Percentiles rank a stretch among this genome's conserved stretches.
phyloP scores from a whole-genome alignment of 2,329 filamentous ascomycete genomes.

The Tolypocladium pustulatum region DNA sequence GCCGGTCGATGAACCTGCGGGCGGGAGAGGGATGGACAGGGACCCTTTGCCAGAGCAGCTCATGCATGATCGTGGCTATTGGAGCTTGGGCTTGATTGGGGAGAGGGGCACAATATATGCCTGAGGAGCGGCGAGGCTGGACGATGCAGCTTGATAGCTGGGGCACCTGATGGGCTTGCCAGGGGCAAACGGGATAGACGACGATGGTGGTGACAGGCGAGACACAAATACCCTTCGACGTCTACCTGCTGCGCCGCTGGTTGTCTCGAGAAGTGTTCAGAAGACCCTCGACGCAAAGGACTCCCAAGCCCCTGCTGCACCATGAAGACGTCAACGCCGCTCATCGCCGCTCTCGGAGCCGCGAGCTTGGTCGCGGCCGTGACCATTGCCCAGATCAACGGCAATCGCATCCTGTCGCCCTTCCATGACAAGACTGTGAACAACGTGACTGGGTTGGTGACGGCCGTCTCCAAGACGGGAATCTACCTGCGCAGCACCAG shows the following conservation, averaged over 20 bases:
- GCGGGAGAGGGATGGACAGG: neutral
- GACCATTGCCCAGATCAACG: slow-evolving; percentile 55
- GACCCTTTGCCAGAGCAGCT: neutral
- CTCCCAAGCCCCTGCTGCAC: slow-evolving; percentile 1
- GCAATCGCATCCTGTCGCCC: slow-evolving; percentile 52
- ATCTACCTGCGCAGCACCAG: slow-evolving; percentile 53
- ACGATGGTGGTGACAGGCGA: neutral
- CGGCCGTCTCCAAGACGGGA: slow-evolving; percentile 50
- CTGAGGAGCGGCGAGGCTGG: neutral
- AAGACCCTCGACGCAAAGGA: neutral
- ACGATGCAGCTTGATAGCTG: neutral
- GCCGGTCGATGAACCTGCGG: neutral
- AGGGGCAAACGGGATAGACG: neutral
- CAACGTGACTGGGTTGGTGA: slow-evolving; percentile 52
- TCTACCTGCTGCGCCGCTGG: neutral
- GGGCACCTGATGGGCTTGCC: neutral
- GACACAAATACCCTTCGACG: neutral
- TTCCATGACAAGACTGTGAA: slow-evolving; percentile 44
- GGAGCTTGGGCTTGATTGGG: neutral
- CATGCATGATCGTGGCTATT: neutral
- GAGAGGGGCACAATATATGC: neutral
- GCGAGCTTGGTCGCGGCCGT: slow-evolving; percentile 23
- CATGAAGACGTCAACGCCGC: slow-evolving; percentile 15
- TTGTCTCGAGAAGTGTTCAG: neutral
- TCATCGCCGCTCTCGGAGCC: slow-evolving; percentile 11